These are phyloP conservation scores for Podospora fimiseda DNA, from an alignment of 495 filamentous ascomycete genomes.

Conservation along the genomic window DNA sequence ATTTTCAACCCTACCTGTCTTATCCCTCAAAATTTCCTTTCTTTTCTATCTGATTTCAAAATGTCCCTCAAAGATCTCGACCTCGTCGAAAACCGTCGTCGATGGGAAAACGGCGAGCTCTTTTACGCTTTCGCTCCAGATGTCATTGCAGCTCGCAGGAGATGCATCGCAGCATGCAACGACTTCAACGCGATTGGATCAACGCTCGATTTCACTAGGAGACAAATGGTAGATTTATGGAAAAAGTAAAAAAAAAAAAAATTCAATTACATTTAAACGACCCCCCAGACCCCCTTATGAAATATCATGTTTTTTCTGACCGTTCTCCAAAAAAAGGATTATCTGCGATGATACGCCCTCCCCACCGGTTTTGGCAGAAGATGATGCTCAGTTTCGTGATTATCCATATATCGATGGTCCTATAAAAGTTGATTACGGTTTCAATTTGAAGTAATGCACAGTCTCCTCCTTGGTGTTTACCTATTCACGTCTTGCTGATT, in stretches of 20 bases:
- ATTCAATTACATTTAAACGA: too few species aligned
- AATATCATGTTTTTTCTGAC: neutral
- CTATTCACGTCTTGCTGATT: conserved; percentile 15
- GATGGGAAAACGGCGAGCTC: conserved; percentile 47
- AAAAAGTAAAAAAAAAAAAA: conserved; percentile 56
- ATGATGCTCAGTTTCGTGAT: conserved; percentile 52
- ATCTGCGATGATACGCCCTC: conserved; percentile 55
- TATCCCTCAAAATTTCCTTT: too few species aligned
- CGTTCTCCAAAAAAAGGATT: conserved; percentile 39
- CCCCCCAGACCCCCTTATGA: neutral
- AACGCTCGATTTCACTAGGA: conserved; percentile 45
- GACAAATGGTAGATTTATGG: conserved; percentile 60
- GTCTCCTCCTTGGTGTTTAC: neutral
- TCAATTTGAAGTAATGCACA: conserved; percentile 50
- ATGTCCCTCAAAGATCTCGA: conserved; percentile 11
- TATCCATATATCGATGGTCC: conserved; percentile 69
- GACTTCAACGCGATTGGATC: conserved; percentile 52
- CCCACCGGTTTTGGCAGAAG: conserved; percentile 48
- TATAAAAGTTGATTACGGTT: conserved; percentile 69
- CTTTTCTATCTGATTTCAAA: too few species aligned
- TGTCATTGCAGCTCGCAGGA: conserved; percentile 47
- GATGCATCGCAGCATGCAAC: conserved; percentile 53
- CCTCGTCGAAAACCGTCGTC: conserved; percentile 37
- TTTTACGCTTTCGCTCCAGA: conserved; percentile 44
- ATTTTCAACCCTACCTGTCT: too few species aligned